Evolutionary conservation across 352 stramenopile genomes (phyloP).

Genomic region (Phytopythium helicoides): DNA sequence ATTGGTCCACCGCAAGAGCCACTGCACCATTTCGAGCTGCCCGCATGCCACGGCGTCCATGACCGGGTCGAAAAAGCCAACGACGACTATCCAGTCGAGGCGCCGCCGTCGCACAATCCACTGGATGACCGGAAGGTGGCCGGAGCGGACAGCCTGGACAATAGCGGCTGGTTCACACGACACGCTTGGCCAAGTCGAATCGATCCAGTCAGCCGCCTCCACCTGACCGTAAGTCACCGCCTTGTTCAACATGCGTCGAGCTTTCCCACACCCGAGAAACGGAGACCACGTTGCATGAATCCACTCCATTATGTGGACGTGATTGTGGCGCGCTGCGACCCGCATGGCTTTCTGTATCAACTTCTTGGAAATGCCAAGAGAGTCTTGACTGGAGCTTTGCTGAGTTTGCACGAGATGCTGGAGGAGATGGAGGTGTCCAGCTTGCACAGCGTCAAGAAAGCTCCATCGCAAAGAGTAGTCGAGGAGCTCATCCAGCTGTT

Average conservation of each 20-base stretch:
- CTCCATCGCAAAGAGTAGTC: constrained; percentile 4
- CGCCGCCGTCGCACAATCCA: constrained; percentile 2
- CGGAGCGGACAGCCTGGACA: background rate
- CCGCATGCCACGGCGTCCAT: background rate
- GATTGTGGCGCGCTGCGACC: background rate
- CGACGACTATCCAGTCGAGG: constrained; percentile 1
- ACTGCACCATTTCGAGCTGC: constrained; percentile 1
- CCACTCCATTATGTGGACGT: constrained; percentile 3
- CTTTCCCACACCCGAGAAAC: background rate
- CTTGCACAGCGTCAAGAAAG: background rate
- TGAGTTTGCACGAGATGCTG: background rate
- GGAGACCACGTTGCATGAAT: background rate
- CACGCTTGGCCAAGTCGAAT: background rate
- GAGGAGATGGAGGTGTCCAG: constrained; percentile 2
- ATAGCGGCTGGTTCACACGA: constrained; percentile 2
- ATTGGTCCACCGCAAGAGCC: constrained; percentile 2
- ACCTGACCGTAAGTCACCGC: background rate
- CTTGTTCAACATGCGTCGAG: background rate
- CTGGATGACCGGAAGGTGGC: constrained; percentile 1
- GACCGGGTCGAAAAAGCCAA: constrained; percentile 1
- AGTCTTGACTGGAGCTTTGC: background rate
- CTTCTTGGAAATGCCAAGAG: background rate
- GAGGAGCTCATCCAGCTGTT: background rate
- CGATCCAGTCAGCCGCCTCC: background rate
- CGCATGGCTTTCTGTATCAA: background rate